Evolutionary conservation across 2,329 filamentous ascomycete genomes (phyloP), one percentile per base, ranked within the genome.

Genomic region (Pestalotiopsis sp.): DNA sequence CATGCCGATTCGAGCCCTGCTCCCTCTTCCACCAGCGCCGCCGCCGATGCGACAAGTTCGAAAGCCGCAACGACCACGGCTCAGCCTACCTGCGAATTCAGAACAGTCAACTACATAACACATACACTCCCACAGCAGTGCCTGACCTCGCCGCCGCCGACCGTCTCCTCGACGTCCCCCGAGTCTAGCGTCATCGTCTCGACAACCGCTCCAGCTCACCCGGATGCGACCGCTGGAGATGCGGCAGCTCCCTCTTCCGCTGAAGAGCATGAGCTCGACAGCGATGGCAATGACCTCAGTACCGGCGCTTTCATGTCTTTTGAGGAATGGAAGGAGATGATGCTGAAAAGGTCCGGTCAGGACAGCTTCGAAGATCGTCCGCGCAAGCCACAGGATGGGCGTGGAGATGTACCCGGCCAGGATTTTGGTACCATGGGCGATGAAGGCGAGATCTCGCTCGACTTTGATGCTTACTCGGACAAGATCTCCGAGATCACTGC

Each of bases 311-410:
- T 98, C 79, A 90, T 98, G 75, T 98, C 96, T 0, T 99, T 99
- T 75, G 96, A 98, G 78, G 95, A 98, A 75, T 99, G 96, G 96
- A 98, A 97, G 82, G 93, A 92, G 76, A 92, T 95, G 84, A 97
- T 97, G 82, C 83, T 98, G 20, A 93, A 91, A 65, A 93, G 94
- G 77, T 91, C 90, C 3, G 95, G 94, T 13, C 95, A 98, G 76
- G 86, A 89, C 66, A 83, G 84, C 5, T 80, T 94, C 84, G 77
- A 92, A 82, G 73, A 93, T 87, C 80, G 90, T 87, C 80, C 86
- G 87, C 77, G 92, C 83, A 78, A 89, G 85, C 73, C 85, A 76
- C 78, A 84, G 83, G 80, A 87, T 78, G 75, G 83, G 77, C 71
- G 82, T 78, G 76, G 81, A 76, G 85, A 86, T 58, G 83, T 80